phyloP scores from a whole-genome alignment of 1,284 basidiomycete species.

The Bjerkandera adusta region DNA sequence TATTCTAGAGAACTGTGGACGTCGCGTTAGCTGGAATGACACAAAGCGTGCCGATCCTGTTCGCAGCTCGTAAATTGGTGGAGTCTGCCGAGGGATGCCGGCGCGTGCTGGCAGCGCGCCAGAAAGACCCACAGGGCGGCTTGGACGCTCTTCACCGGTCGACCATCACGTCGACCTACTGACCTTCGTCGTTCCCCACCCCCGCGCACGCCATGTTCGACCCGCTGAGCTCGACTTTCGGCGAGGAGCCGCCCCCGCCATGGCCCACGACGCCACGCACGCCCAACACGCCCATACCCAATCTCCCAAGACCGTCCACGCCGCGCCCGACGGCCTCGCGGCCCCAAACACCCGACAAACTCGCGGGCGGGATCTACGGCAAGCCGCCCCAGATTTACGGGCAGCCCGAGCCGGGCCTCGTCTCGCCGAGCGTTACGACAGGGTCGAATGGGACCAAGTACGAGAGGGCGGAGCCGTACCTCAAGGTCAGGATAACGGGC shows the following conservation, averaged over 20 bases:
- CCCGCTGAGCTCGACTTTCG: conserved; percentile 35
- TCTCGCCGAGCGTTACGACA: conserved; percentile 66
- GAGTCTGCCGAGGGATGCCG: too few relatives aligned
- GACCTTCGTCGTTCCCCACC: neutral
- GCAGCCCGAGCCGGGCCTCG: conserved; percentile 74
- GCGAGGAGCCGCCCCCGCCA: conserved; percentile 34
- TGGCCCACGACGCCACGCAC: conserved; percentile 44
- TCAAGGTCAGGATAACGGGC: conserved; percentile 84
- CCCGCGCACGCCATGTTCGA: conserved; percentile 31
- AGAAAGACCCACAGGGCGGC: too few relatives aligned
- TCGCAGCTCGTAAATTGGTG: too few relatives aligned
- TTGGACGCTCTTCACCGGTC: neutral
- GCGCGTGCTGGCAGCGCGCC: too few relatives aligned
- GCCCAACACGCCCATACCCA: conserved; percentile 38
- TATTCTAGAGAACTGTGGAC: too few relatives aligned
- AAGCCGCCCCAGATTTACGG: conserved; percentile 82
- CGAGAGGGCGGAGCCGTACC: conserved; percentile 77
- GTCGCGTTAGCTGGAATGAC: too few relatives aligned
- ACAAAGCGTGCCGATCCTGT: too few relatives aligned
- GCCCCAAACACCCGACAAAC: conserved; percentile 13
- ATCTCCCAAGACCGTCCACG: conserved; percentile 35
- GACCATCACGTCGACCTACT: conserved; percentile 26
- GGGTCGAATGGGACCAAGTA: conserved; percentile 65
- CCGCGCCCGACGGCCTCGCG: conserved; percentile 23
- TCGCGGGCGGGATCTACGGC: conserved; percentile 57